Percentiles rank a stretch among this genome's conserved stretches.
phyloP scores from a whole-genome alignment of 164 flowering plant genomes.

The Chimonanthus salicifolius region DNA sequence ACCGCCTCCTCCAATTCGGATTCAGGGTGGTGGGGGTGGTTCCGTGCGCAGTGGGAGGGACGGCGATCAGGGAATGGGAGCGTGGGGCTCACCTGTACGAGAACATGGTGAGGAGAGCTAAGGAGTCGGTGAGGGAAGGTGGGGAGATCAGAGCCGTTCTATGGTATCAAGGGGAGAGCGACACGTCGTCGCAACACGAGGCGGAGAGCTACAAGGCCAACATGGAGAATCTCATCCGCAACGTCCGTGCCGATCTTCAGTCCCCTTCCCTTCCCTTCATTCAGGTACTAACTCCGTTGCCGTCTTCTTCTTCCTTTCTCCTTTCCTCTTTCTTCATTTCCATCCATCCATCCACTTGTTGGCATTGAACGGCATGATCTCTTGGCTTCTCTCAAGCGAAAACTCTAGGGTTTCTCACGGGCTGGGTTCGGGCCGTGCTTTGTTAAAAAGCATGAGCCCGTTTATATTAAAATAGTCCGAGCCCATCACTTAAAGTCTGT shows the following conservation, averaged over 20 bases:
- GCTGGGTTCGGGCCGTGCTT: no score
- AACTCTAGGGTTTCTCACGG: no score
- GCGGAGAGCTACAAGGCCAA: constrained; percentile 24
- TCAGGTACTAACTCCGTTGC: constrained; percentile 35
- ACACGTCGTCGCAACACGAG: constrained; percentile 32
- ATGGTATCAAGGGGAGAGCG: constrained; percentile 89
- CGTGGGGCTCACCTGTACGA: constrained; percentile 60
- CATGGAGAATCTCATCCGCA: constrained; percentile 14
- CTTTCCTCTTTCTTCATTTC: not conserved
- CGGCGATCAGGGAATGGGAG: constrained; percentile 85
- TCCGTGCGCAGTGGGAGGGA: constrained; percentile 90
- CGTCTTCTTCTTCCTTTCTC: not conserved
- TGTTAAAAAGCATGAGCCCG: no score
- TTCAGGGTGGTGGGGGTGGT: constrained; percentile 23
- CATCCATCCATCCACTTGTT: no score
- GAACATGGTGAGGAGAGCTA: constrained; percentile 64
- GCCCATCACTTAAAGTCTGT: no score
- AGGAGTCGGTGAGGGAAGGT: constrained; percentile 30
- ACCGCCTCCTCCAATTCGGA: constrained; percentile 23
- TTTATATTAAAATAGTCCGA: no score
- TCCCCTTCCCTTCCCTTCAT: constrained; percentile 59
- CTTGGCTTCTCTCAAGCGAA: no score
- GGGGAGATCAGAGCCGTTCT: constrained; percentile 59
- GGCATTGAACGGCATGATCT: no score
- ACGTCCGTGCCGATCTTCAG: constrained; percentile 55